Evolutionary conservation across 225 moss, liverwort and hornwort genomes (phyloP).

Genomic region (Bryum argenteum): DNA sequence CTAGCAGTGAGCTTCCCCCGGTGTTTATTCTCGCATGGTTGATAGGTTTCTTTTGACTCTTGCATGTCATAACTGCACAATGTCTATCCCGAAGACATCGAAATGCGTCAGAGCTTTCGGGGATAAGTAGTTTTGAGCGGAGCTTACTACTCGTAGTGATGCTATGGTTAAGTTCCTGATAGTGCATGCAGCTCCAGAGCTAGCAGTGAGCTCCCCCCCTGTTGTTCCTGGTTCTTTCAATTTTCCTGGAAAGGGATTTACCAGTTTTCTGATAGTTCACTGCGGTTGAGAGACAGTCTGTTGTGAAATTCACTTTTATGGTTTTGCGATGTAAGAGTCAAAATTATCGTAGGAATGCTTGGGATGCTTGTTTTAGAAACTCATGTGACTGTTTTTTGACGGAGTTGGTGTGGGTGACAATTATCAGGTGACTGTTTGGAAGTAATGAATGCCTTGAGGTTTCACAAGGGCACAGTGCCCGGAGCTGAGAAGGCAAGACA

Average conservation of each 20-base stretch:
- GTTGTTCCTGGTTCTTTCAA: neutral
- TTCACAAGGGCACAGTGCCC: slow-evolving; percentile 35
- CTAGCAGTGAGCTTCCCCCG: too few relatives aligned
- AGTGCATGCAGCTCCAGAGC: neutral
- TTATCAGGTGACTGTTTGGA: slow-evolving; percentile 1
- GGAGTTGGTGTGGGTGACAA: neutral
- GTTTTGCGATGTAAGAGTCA: neutral
- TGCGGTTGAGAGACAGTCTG: too few relatives aligned
- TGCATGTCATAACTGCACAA: neutral
- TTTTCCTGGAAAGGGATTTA: too few relatives aligned
- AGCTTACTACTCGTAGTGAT: neutral
- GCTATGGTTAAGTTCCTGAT: neutral
- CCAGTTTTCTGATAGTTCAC: too few relatives aligned
- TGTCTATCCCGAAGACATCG: too few relatives aligned
- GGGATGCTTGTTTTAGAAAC: too few relatives aligned
- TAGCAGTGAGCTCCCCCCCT: too few relatives aligned
- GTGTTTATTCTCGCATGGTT: neutral
- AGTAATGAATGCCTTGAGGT: slow-evolving; percentile 35
- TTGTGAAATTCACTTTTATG: too few relatives aligned
- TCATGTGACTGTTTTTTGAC: neutral
- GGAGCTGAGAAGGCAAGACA: slow-evolving; percentile 37
- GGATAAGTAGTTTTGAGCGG: neutral
- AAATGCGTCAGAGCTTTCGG: too few relatives aligned
- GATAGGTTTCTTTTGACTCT: neutral
- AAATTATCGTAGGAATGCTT: too few relatives aligned